Percentiles rank a stretch among this genome's conserved stretches.
These are phyloP conservation scores for Nicotiana tomentosiformis DNA, from an alignment of 257 asterid species.

Conservation along the genomic window DNA sequence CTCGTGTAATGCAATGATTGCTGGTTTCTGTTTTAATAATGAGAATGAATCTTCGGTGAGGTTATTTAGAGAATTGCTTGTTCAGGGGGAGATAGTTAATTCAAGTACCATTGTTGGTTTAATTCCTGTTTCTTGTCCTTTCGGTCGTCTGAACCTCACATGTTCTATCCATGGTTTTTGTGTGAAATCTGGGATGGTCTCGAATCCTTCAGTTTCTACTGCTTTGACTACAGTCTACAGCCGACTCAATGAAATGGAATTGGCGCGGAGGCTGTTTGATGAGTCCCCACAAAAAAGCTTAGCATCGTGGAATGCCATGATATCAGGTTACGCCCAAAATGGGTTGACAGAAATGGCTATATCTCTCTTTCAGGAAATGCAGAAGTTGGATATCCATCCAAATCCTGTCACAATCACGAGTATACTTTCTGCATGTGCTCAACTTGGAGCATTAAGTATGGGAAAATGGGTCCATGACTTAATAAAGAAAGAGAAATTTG, in stretches of 20 bases:
- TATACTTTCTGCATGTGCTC: conserved; percentile 88
- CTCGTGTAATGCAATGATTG: conserved; percentile 72
- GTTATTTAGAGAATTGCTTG: conserved; percentile 51
- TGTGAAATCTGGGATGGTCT: conserved; percentile 42
- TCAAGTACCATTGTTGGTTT: conserved; percentile 72
- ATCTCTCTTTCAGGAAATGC: conserved; percentile 76
- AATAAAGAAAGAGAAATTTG: conserved; percentile 48
- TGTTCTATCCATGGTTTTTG: conserved; percentile 58
- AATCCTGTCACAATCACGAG: conserved; percentile 73
- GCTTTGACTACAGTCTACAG: conserved; percentile 70
- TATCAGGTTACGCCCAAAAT: conserved; percentile 85
- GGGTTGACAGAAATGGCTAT: conserved; percentile 70
- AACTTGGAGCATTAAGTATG: conserved; percentile 73
- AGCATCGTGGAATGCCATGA: conserved; percentile 92
- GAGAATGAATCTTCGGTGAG: conserved; percentile 40
- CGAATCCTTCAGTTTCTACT: conserved; percentile 58
- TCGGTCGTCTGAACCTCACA: conserved; percentile 52
- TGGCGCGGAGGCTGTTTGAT: conserved; percentile 60
- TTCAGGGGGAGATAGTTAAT: conserved; percentile 42
- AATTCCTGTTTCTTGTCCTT: conserved; percentile 70
- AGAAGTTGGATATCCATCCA: conserved; percentile 64
- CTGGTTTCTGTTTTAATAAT: conserved; percentile 53
- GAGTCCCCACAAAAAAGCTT: conserved; percentile 56
- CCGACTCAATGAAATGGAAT: conserved; percentile 58
- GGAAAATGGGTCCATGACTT: conserved; percentile 81